Evolutionary conservation across 805 yeast species (phyloP).

Genomic region (Starmerella vitae): DNA sequence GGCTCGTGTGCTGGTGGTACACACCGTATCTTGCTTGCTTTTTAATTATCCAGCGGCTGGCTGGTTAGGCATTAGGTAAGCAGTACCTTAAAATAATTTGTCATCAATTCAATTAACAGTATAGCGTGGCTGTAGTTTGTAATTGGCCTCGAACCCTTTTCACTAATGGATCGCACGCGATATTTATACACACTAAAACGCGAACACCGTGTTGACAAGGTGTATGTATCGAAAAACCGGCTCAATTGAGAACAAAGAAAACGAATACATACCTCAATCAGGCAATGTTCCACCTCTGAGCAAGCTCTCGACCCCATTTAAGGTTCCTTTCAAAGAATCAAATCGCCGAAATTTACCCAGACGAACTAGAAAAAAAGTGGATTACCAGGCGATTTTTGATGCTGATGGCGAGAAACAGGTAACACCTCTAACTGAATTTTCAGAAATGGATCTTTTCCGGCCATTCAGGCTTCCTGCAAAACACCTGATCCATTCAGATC

Average conservation of each 20-base stretch:
- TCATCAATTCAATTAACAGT: too few species aligned
- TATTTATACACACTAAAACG: too few species aligned
- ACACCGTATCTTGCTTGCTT: too few species aligned
- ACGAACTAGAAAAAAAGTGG: slow-evolving; percentile 7
- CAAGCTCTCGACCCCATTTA: slow-evolving; percentile 13
- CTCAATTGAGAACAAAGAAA: slow-evolving; percentile 3
- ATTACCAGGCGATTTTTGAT: slow-evolving; percentile 5
- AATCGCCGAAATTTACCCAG: slow-evolving; percentile 7
- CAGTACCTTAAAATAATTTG: too few species aligned
- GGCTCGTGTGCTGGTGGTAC: too few species aligned
- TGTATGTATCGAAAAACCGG: slow-evolving; percentile 2
- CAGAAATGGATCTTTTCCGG: slow-evolving; percentile 4
- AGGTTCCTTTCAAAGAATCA: slow-evolving; percentile 14
- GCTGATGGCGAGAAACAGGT: slow-evolving; percentile 5
- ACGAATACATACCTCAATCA: background rate
- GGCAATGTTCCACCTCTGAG: slow-evolving; percentile 2
- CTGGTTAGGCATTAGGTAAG: too few species aligned
- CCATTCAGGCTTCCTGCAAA: slow-evolving; percentile 15
- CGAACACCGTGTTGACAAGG: too few species aligned
- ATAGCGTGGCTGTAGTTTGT: too few species aligned
- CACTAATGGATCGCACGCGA: too few species aligned
- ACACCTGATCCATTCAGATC: slow-evolving; percentile 12
- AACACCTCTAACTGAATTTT: too few species aligned
- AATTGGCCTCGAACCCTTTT: too few species aligned
- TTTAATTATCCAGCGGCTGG: too few species aligned